Base-by-base conservation (phyloP, 257 asterid species). In the Solanum rostratum region DNA sequence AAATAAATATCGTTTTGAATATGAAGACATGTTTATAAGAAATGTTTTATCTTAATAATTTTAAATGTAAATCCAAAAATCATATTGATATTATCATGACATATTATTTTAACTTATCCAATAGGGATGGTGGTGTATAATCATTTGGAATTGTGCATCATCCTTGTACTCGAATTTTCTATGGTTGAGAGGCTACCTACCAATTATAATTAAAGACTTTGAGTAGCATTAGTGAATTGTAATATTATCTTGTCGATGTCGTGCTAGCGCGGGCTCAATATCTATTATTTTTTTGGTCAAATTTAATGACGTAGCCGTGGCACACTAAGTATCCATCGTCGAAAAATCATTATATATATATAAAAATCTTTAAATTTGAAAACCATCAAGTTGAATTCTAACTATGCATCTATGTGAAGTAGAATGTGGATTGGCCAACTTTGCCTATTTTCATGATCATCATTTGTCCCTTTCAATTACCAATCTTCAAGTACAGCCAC, bases 381-480 rank as follows among this genome's bases (percentile, higher is more conserved):
- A 65, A 14, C 30, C 9, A 29, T 29, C 1, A 29, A 65, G 18
- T 65, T 29, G 2, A 65, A 65, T 65, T 29, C 73, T 29, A 15
- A 3, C 10, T 29, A 11, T 2, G 18, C n/a, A 18, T 63, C 7
- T 8, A 33, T 33, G 0, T 37, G 9, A 3, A 22, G 24, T 59
- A 59, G 27, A 68, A 68, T 68, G 27, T 18, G 50, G 45, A 11
- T 19, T 5, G 53, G 22, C 79, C 52, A 69, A 37, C 79, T 41
- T 68, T 41, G 53, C 53, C 53, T 39, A 11, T 39, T 70, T n/a
- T 70, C 19, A 70, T 71, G 29, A 20, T 71, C 19, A 41, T 71
- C 19, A 71, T 20, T 71, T 71, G 79, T 70, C 79, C 54, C 30
- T 70, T 70, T 70, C 79, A 70, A 41, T 70, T 70, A n/a, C 78